A percentile compares a stretch with the other conserved stretches of the same genome.
phyloP scores from a whole-genome alignment of 192 early-diverging fungal genomes.

The Jimgerdemannia flammicorona region DNA sequence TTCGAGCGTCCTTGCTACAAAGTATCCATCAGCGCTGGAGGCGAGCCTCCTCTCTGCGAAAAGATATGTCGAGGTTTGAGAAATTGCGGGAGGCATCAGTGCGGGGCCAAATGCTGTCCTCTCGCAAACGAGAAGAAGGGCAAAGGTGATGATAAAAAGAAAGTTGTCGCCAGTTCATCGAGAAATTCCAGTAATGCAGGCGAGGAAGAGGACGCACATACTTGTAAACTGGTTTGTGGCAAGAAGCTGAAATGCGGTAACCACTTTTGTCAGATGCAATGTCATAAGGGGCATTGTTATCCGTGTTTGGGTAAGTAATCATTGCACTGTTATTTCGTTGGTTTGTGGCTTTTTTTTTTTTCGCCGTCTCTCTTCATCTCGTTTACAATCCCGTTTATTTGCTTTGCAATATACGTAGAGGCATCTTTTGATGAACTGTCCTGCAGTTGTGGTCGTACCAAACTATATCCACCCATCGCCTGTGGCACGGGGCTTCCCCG shows the following conservation, averaged over 20 bases:
- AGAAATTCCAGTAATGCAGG: slow-evolving; percentile 8
- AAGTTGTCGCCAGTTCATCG: background rate
- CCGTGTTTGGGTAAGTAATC: slow-evolving; percentile 57
- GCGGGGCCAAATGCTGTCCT: slow-evolving; percentile 62
- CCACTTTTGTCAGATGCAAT: slow-evolving; percentile 71
- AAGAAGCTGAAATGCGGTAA: slow-evolving; percentile 74
- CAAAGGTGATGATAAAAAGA: slow-evolving; percentile 21
- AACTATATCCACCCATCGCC: slow-evolving; percentile 77
- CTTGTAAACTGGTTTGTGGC: slow-evolving; percentile 67
- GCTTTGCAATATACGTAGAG: slow-evolving; percentile 17
- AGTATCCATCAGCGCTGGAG: slow-evolving; percentile 31
- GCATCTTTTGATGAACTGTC: slow-evolving; percentile 80
- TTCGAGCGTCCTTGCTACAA: slow-evolving; percentile 43
- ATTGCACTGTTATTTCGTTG: background rate
- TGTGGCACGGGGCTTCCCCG: slow-evolving; percentile 76
- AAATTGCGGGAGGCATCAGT: slow-evolving; percentile 72
- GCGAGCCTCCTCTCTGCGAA: slow-evolving; percentile 53
- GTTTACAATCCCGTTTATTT: background rate
- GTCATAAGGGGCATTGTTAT: slow-evolving; percentile 75
- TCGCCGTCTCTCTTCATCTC: background rate
- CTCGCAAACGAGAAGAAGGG: slow-evolving; percentile 29
- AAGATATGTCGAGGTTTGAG: slow-evolving; percentile 57
- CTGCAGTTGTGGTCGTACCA: slow-evolving; percentile 84
- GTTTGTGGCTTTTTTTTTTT: background rate
- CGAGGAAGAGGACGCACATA: slow-evolving; percentile 48